Percentiles rank a stretch among this genome's conserved stretches.
These are phyloP conservation scores for Exophiala lecanii-corni DNA, from an alignment of 2,329 filamentous ascomycete genomes.

Conservation along the genomic window DNA sequence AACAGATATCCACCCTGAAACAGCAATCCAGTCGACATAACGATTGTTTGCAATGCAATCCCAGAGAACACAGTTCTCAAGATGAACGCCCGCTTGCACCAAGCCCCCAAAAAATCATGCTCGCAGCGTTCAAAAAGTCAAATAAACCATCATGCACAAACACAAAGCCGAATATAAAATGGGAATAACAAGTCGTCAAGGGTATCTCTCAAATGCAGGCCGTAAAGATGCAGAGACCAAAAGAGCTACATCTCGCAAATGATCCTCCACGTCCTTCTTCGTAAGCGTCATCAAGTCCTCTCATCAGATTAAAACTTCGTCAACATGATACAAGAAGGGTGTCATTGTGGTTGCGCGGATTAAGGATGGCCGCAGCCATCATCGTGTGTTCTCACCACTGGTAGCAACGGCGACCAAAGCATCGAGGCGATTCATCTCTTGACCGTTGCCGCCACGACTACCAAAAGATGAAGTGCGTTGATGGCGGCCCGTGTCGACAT, in stretches of 20 bases:
- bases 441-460: conserved; percentile 27
- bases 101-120: too few species aligned
- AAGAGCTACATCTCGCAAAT: conserved; percentile 16
- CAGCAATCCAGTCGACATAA: too few species aligned
- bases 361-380: conserved; percentile 4
- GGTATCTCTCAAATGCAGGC: conserved; percentile 22
- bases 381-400: conserved; percentile 38
- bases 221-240: conserved; percentile 17
- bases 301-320: neutral
- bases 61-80: too few species aligned
- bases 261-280: conserved; percentile 11
- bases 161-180: conserved; percentile 12
- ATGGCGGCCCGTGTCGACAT: conserved; percentile 13
- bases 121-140: too few species aligned
- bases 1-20: too few species aligned
- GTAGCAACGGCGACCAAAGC: conserved; percentile 48
- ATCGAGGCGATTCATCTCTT: conserved; percentile 45
- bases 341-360: neutral
- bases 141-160: too few species aligned
- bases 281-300: conserved; percentile 6
- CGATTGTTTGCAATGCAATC: too few species aligned
- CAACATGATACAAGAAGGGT: neutral
- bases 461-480: conserved; percentile 14
- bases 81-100: conserved; percentile 2
- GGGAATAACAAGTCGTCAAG: conserved; percentile 14